Evolutionary conservation across 2,329 filamentous ascomycete species (phyloP).

Genomic region (Pleomassaria siparia): DNA sequence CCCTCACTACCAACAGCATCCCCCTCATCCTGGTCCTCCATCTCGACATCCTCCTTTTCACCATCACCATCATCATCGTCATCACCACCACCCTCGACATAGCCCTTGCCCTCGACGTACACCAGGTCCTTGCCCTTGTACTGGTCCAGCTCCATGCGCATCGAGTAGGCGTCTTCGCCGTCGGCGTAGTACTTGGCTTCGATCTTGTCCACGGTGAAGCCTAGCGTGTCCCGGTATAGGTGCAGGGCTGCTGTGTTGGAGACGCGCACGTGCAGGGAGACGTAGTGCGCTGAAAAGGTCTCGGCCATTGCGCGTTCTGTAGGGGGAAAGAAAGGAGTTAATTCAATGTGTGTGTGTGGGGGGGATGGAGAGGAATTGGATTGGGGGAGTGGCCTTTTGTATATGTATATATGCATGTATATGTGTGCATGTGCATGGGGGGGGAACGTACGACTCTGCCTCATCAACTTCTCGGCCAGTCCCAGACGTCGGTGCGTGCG

Average conservation of each 20-base stretch:
- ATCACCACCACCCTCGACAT: slow-evolving; percentile 39
- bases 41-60: slow-evolving; percentile 39
- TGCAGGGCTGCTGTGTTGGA: slow-evolving; percentile 89
- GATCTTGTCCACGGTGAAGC: slow-evolving; percentile 83
- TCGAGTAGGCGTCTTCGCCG: slow-evolving; percentile 92
- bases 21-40: slow-evolving; percentile 43
- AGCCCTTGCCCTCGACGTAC: slow-evolving; percentile 40
- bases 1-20: slow-evolving; percentile 39
- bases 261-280: slow-evolving; percentile 92
- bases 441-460: slow-evolving; percentile 71
- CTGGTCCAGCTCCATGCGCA: slow-evolving; percentile 78
- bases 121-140: slow-evolving; percentile 56
- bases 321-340: background rate
- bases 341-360: no score
- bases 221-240: slow-evolving; percentile 88
- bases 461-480: slow-evolving; percentile 96
- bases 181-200: slow-evolving; percentile 95
- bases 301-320: slow-evolving; percentile 95
- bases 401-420: no score
- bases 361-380: no score
- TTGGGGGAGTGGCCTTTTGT: no score
- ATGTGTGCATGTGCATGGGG: background rate
- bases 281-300: slow-evolving; percentile 86
- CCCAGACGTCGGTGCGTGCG: slow-evolving; percentile 87
- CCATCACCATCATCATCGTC: slow-evolving; percentile 42